A percentile compares a stretch with the other conserved stretches of the same genome.
These are phyloP conservation scores for Venturia asperata DNA, from an alignment of 2,329 filamentous ascomycete species.

Conservation along the genomic window DNA sequence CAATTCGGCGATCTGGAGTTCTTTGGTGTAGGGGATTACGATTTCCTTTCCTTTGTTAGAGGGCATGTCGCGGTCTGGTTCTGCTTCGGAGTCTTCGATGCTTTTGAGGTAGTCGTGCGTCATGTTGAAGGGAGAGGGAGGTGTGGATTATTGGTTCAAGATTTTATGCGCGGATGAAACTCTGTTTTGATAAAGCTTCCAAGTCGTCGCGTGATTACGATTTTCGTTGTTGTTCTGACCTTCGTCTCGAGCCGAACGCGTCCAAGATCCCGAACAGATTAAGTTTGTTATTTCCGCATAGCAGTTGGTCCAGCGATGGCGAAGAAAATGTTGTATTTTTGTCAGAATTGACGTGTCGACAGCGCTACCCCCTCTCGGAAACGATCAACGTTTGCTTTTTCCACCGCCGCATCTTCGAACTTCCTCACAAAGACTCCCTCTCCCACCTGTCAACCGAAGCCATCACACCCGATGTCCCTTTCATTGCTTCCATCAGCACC, in stretches of 20 bases:
- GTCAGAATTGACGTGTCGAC: not conserved
- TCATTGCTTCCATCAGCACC: too few relatives aligned
- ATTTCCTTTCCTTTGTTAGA: not conserved
- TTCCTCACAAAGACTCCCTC: too few relatives aligned
- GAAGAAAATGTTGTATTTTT: not conserved
- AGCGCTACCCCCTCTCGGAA: not conserved
- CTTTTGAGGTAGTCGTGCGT: not conserved
- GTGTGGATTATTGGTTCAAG: not conserved
- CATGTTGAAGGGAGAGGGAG: not conserved
- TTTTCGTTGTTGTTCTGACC: too few relatives aligned
- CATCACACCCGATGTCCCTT: too few relatives aligned
- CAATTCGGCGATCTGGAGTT: conserved; percentile 29
- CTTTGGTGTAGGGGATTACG: conserved; percentile 19
- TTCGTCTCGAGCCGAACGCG: not conserved
- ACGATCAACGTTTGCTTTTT: conserved; percentile 4
- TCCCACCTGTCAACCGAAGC: too few relatives aligned
- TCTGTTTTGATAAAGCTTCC: too few relatives aligned
- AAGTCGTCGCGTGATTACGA: too few relatives aligned
- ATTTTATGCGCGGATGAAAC: too few relatives aligned
- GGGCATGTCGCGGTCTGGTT: not conserved
- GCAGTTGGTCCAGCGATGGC: too few relatives aligned
- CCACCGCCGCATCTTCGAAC: too few relatives aligned
- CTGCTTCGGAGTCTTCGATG: not conserved
- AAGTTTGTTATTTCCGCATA: not conserved
- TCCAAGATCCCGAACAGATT: not conserved